A percentile compares a stretch with the other conserved stretches of the same genome.
phyloP scores from a whole-genome alignment of 192 early-diverging fungal species.

The Phlyctochytrium bullatum region DNA sequence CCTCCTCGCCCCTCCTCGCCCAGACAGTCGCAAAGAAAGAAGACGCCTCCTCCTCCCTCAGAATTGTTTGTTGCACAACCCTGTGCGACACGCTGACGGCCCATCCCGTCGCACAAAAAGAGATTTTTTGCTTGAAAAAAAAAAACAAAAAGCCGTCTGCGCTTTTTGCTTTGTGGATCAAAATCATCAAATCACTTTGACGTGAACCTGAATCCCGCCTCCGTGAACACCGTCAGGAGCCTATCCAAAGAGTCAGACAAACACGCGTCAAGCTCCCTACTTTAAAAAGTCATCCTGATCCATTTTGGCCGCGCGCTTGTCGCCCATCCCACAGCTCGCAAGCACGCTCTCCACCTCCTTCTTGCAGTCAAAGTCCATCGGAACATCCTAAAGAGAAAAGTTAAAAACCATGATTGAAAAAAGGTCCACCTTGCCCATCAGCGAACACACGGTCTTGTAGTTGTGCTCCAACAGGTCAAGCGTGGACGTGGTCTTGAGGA shows the following conservation, averaged over 20 bases:
- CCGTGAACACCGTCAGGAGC: slow-evolving; percentile 84
- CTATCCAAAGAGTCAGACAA: slow-evolving; percentile 36
- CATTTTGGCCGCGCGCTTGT: slow-evolving; percentile 84
- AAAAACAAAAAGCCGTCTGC: too few species aligned
- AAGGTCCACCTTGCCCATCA: too few species aligned
- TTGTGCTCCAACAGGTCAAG: slow-evolving; percentile 93
- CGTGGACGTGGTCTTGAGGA: slow-evolving; percentile 83
- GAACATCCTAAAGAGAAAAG: too few species aligned
- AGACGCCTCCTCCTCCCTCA: too few species aligned
- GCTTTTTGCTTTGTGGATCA: too few species aligned
- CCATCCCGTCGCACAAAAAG: too few species aligned
- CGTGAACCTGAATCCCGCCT: slow-evolving; percentile 86
- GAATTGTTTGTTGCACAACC: too few species aligned
- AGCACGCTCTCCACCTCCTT: slow-evolving; percentile 72
- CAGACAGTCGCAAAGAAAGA: too few species aligned
- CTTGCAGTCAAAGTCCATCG: slow-evolving; percentile 84
- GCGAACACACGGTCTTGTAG: slow-evolving; percentile 89
- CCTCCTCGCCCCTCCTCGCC: too few species aligned
- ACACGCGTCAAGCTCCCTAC: slow-evolving; percentile 37
- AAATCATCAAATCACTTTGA: too few species aligned
- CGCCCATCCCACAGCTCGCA: slow-evolving; percentile 61
- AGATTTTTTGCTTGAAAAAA: too few species aligned
- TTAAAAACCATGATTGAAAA: background rate
- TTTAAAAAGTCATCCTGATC: slow-evolving; percentile 93
- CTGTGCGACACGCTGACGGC: too few species aligned